Base-by-base conservation (phyloP, 306 rosid species). In the Canavalia ensiformis region DNA sequence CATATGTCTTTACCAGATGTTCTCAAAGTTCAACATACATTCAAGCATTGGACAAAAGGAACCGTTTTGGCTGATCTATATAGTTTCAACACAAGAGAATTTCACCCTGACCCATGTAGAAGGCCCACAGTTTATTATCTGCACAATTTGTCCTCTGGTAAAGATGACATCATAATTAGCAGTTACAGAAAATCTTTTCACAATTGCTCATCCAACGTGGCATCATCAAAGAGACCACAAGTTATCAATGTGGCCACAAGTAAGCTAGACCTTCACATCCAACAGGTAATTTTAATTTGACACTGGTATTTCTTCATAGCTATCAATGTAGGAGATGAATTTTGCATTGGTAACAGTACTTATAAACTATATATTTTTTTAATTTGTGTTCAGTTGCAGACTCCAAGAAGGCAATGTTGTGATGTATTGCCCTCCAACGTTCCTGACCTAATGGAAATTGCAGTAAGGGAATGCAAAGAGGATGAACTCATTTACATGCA, bases 341-440 rank as follows among this genome's bases (percentile, higher is more conserved):
- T 4, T 67, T 25, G 70, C 7, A 51, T 52, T 54, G 68, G 50
- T 83, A 46, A 28, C 28, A 30, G 45, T 28, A 31, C 66, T 82
- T 37, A 73, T 69, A 67, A 31, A 45, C 6, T 45, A 4, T 18
- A 18, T 18, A 18, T 18, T 39, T 76, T 8, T 76, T 69, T 13
- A 37, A 64, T 39, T 81, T 74, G 78, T 54, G 30, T 57, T 79
- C 91, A 91, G 94, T 81, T 91, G 94, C 81, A 81, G 81, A 86
- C 90, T 18, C 96, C 89, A 9, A 87, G 97, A 80, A 90, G 96
- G 83, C 96, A 93, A 1, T 91, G 97, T 41, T 93, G 97, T 62
- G 90, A 91, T 47, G 82, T 91, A 7, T 68, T 87, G 64, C 83
- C 88, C 57, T 87, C 93, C 7, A 41, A 69, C 0, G 45, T 56